phyloP scores from a whole-genome alignment of 2,329 filamentous ascomycete genomes.

The Fusarium sublunatum region DNA sequence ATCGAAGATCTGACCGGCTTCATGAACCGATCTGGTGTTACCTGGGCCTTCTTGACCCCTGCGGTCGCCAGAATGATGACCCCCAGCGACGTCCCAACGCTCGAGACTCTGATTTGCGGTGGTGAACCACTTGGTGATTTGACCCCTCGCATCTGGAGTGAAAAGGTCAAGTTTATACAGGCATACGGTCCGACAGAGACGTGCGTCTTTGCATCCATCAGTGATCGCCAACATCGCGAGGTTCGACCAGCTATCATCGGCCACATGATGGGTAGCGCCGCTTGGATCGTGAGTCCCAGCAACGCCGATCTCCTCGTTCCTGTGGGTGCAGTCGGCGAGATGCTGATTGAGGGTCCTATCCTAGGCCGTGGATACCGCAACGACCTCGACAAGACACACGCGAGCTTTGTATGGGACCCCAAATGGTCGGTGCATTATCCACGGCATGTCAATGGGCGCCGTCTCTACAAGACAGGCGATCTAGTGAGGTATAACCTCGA shows the following conservation, averaged over 20 bases:
- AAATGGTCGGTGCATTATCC: slow-evolving; percentile 47
- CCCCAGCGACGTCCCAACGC: slow-evolving; percentile 6
- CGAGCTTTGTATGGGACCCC: slow-evolving; percentile 2
- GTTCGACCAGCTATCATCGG: slow-evolving; percentile 20
- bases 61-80: slow-evolving; percentile 30
- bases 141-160: slow-evolving; percentile 14
- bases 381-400: slow-evolving; percentile 8
- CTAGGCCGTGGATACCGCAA: slow-evolving; percentile 26
- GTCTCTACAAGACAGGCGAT: slow-evolving; percentile 8
- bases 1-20: slow-evolving; percentile 19
- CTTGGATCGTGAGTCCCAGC: slow-evolving; percentile 28
- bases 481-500: neutral
- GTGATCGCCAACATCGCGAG: slow-evolving; percentile 12
- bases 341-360: slow-evolving; percentile 36
- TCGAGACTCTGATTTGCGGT: slow-evolving; percentile 33
- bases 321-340: slow-evolving; percentile 35
- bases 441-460: slow-evolving; percentile 61
- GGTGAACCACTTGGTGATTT: slow-evolving; percentile 26
- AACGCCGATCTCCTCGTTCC: slow-evolving; percentile 17
- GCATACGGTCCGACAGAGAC: slow-evolving; percentile 42
- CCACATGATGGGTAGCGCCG: slow-evolving; percentile 7
- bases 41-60: slow-evolving; percentile 32
- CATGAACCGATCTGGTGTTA: slow-evolving; percentile 18
- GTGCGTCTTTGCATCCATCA: slow-evolving; percentile 14
- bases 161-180: slow-evolving; percentile 32